Evolutionary conservation across 2,329 filamentous ascomycete genomes (phyloP).

Genomic region (Exophiala spinifera): DNA sequence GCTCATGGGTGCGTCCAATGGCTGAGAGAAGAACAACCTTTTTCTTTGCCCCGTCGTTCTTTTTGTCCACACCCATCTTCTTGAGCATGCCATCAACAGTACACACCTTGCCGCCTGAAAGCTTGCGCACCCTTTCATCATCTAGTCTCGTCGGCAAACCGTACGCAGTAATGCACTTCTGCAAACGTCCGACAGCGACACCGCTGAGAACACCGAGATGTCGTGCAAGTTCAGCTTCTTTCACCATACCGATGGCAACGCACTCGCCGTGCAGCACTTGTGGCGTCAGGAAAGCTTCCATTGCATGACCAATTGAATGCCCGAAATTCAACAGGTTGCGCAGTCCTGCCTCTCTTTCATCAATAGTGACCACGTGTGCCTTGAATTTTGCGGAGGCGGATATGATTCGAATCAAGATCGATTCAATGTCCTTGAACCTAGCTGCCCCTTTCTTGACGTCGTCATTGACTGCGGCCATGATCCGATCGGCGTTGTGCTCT

Average conservation of each 20-base stretch:
- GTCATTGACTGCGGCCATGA: constrained; percentile 69
- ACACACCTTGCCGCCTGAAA: constrained; percentile 83
- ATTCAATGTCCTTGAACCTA: constrained; percentile 67
- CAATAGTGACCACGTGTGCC: constrained; percentile 87
- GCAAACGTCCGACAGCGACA: constrained; percentile 80
- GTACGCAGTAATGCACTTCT: constrained; percentile 93
- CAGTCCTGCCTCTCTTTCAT: constrained; percentile 90
- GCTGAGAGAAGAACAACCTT: constrained; percentile 90
- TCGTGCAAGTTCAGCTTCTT: constrained; percentile 89
- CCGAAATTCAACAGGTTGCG: constrained; percentile 96
- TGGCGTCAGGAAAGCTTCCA: constrained; percentile 90
- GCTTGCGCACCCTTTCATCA: constrained; percentile 75
- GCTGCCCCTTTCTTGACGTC: constrained; percentile 54
- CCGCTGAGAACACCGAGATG: constrained; percentile 82
- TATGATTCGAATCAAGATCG: constrained; percentile 73
- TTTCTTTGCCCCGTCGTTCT: constrained; percentile 93
- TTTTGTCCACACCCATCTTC: constrained; percentile 98
- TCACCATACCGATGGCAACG: constrained; percentile 97
- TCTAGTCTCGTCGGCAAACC: constrained; percentile 80
- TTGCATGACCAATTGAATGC: constrained; percentile 95
- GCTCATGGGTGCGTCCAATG: constrained; percentile 85
- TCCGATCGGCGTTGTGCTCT: constrained; percentile 74
- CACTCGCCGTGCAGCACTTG: constrained; percentile 94
- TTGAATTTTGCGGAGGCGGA: constrained; percentile 90
- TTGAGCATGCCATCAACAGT: constrained; percentile 79